phyloP scores from a whole-genome alignment of 371 early-diverging fungal species.

The Mucor plumbeus region DNA sequence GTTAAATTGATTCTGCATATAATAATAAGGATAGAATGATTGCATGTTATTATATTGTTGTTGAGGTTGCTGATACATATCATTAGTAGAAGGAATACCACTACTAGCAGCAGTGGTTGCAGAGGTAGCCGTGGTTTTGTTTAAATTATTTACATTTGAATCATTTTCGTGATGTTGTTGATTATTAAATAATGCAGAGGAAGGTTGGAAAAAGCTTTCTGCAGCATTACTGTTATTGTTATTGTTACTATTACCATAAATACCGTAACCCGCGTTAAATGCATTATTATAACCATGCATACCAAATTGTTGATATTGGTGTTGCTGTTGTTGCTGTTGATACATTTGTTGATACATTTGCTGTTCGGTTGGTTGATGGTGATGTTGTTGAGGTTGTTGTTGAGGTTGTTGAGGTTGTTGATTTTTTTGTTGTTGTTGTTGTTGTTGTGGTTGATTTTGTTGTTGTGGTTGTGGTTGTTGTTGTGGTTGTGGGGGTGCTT shows the following conservation, averaged over 20 bases:
- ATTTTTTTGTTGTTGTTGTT: conserved; percentile 9
- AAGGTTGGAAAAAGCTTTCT: neutral
- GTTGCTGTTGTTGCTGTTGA: conserved; percentile 28
- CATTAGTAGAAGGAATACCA: neutral
- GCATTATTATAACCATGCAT: conserved; percentile 9
- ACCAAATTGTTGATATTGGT: conserved; percentile 35
- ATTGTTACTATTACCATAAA: neutral
- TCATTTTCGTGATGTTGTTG: neutral
- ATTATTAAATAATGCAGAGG: neutral
- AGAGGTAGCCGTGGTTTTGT: neutral
- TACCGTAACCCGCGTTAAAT: neutral
- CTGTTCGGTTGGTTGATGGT: conserved; percentile 13
- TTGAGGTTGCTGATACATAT: conserved; percentile 32
- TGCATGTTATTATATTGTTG: conserved; percentile 50
- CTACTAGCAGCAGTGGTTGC: neutral
- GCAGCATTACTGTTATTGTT: neutral
- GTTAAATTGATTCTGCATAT: conserved; percentile 75
- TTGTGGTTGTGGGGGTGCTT: conserved; percentile 23
- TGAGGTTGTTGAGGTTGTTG: conserved; percentile 33
- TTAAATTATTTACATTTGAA: neutral
- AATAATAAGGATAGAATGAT: conserved; percentile 80
- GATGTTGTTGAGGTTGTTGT: conserved; percentile 22
- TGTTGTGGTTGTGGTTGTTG: conserved; percentile 25
- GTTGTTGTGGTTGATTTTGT: neutral
- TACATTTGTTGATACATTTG: conserved; percentile 9